Evolutionary conservation across 805 yeast genomes (phyloP), one percentile per base, ranked within the genome.

Genomic region (Pichia kluyveri): DNA sequence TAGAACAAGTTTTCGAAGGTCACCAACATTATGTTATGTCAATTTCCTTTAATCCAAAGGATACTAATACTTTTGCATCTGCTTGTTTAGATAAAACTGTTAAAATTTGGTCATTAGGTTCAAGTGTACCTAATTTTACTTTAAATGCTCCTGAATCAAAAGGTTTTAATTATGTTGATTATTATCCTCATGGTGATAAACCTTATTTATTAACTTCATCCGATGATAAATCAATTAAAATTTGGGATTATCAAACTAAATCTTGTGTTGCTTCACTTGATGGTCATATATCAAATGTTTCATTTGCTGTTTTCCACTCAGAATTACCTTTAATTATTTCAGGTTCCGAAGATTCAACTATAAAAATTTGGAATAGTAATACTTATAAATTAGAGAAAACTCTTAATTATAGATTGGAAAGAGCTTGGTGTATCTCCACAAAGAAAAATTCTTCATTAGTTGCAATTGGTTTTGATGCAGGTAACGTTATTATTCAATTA

Each of bases 191-290:
- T 56, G 85, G 96, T 50, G 99, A 93, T 70, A 93, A 93, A 69
- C 99, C 99, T 44, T 93, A 93, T 64, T 71, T 93, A 56, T 82
- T 90, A 55, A 90, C 97, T 2, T 73, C 96, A 5, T 84, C 95
- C 18, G 98, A 90, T 69, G 97, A 91, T 68, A 77, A 82, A 55
- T 82, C 96, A 2, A 80, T 89, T 54, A 86, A 86, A 60, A 75
- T 90, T 45, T 91, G 96, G 96, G 98, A 90, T 68, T 93, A 93
- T 62, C 99, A 93, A 75, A 88, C 97, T 40, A 93, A 93, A 71
- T 80, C 95, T 8, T 83, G 93, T 63, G 95, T 93, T 43, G 96
- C 98, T 11, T 84, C 95, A 28, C 73, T 93, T 57, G 95, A 85
- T 62, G 99, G 97, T 36, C 99, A 93, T 63, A 73, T 88, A 56